phyloP scores from a whole-genome alignment of 2,329 filamentous ascomycete genomes.

The Fusarium aywerte region DNA sequence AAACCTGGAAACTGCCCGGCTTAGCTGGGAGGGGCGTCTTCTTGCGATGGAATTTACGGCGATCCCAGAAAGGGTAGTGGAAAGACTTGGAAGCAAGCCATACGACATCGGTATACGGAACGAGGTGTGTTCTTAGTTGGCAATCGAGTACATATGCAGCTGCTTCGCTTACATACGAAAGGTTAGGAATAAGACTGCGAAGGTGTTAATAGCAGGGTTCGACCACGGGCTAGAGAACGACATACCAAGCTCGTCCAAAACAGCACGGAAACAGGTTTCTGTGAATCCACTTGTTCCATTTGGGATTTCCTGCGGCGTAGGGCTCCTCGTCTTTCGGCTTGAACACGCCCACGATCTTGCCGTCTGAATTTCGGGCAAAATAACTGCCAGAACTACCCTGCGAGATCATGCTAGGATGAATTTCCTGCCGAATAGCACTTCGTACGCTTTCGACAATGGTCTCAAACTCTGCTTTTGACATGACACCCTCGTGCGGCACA shows the following conservation, averaged over 20 bases:
- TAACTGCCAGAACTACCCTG: slow-evolving; percentile 98
- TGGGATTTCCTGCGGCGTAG: slow-evolving; percentile 95
- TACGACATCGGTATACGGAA: slow-evolving; percentile 96
- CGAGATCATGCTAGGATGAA: slow-evolving; percentile 94
- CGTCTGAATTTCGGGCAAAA: slow-evolving; percentile 90
- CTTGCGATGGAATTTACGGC: slow-evolving; percentile 86
- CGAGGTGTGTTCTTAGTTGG: slow-evolving; percentile 88
- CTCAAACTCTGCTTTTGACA: slow-evolving; percentile 86
- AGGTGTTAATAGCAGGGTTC: slow-evolving; percentile 25
- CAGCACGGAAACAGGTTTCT: slow-evolving; percentile 97
- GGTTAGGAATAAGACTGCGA: slow-evolving; percentile 85
- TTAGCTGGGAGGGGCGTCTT: slow-evolving; percentile 89
- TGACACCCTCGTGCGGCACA: slow-evolving; percentile 69
- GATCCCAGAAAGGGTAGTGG: slow-evolving; percentile 98
- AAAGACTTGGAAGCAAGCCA: slow-evolving; percentile 96
- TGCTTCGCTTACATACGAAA: slow-evolving; percentile 97
- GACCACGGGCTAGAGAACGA: slow-evolving; percentile 3
- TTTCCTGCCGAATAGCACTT: slow-evolving; percentile 85
- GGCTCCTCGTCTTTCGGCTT: slow-evolving; percentile 99
- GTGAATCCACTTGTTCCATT: slow-evolving; percentile 99
- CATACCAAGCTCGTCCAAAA: slow-evolving; percentile 88
- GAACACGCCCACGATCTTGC: slow-evolving; percentile 96
- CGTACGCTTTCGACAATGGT: slow-evolving; percentile 90
- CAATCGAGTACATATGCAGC: slow-evolving; percentile 95
- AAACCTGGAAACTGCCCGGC: slow-evolving; percentile 95